Evolutionary conservation across 2,329 filamentous ascomycete species (phyloP).

Genomic region (Botryotinia narcissicola): DNA sequence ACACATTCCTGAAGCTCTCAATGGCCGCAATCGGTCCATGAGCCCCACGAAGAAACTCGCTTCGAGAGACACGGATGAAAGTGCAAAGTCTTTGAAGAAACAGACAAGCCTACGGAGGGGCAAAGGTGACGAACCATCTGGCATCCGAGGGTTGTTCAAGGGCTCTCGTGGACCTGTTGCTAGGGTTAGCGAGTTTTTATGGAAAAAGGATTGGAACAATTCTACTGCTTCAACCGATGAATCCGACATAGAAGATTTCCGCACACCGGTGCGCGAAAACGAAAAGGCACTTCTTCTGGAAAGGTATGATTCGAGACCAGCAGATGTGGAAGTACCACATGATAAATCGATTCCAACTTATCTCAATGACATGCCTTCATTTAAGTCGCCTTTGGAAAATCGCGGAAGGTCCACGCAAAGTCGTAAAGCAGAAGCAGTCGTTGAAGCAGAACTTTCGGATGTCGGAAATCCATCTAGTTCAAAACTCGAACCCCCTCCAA

Average conservation of each 20-base stretch:
- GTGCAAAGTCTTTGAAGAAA: conserved; percentile 49
- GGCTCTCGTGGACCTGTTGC: conserved; percentile 64
- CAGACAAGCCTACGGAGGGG: conserved; percentile 49
- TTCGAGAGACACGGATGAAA: conserved; percentile 45
- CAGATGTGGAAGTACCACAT: conserved; percentile 17
- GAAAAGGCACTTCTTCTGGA: conserved; percentile 36
- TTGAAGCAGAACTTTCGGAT: conserved; percentile 37
- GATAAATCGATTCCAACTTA: conserved; percentile 29
- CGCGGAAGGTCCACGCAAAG: conserved; percentile 37
- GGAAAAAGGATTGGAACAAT: conserved; percentile 54
- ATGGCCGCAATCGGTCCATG: conserved; percentile 33
- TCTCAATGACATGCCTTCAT: conserved; percentile 44
- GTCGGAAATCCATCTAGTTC: conserved; percentile 44
- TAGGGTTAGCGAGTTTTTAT: conserved; percentile 58
- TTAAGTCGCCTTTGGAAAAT: conserved; percentile 48
- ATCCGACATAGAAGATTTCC: conserved; percentile 47
- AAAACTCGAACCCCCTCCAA: conserved; percentile 48
- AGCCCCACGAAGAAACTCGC: conserved; percentile 43
- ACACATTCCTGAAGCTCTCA: conserved; percentile 26
- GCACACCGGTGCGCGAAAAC: conserved; percentile 40
- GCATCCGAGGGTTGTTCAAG: conserved; percentile 74
- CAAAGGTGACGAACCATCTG: conserved; percentile 49
- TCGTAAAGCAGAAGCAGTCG: conserved; percentile 29
- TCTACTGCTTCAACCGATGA: conserved; percentile 47
- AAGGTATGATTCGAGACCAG: conserved; percentile 16